Base-by-base conservation (phyloP, 768 basidiomycete species). In the Termitomyces sp. region DNA sequence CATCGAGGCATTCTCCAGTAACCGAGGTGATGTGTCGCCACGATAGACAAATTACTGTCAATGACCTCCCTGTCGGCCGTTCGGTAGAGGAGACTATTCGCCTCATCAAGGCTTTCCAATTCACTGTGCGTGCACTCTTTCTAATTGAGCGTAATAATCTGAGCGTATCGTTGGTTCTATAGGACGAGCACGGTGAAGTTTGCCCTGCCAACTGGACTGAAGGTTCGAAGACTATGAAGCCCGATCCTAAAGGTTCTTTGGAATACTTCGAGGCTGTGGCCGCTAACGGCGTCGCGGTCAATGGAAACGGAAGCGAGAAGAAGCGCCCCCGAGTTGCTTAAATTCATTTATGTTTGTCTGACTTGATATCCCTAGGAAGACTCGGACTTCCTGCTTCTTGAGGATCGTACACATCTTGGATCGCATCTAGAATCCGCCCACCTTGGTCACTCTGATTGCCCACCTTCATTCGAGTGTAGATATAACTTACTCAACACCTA, bases 51-150 rank as follows among this genome's bases (percentile, higher is more conserved):
- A 87, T 90, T 61, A 92, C 91, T 52, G 77, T 96, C 57, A 96
- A 96, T 67, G 94, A 97, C 70, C 81, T 95, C 38, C 91, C 94
- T 13, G 93, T 96, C 46, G 94, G 94, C n/a, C 89, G 94, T 50
- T 94, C 91, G 3, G 94, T 96, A 51, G 93, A 94, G 35, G 94
- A 97, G 76, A 94, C 94, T 1, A 62, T 94, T 50, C 88, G 94
- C 56, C 84, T 97, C 46, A 76, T 97, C 73, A 86, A 95, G 71
- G 94, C 94, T 20, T 94, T 96, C 88, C 93, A 95, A 66, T 93
- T 89, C 70, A 84, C 84, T 12, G 89, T 91, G 65, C 39, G 84
- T 75, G 31, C 29, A 13, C 3, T 29, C 45, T 45, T 49, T 25
- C 12, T n/a, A 41, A 27, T 42, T 22, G 18, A 10, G 22, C 25